A percentile compares a stretch with the other conserved stretches of the same genome.
Evolutionary conservation across 169 alveolate genomes (phyloP).

Genomic region (Besnoitia besnoiti): DNA sequence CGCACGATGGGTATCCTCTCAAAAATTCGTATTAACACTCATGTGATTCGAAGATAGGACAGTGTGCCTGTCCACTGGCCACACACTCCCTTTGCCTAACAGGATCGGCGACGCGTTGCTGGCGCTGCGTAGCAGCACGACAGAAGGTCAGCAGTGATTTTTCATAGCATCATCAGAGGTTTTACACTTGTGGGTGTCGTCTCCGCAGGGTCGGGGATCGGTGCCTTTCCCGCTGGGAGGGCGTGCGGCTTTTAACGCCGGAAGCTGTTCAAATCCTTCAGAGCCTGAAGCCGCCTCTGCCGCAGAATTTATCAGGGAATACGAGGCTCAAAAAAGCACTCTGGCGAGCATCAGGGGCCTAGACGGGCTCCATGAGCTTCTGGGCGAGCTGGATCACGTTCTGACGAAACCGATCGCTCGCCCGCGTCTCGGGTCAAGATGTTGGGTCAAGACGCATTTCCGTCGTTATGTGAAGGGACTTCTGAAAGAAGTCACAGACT

Average conservation of each 20-base stretch:
- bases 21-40: too few relatives aligned
- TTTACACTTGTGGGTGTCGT: too few relatives aligned
- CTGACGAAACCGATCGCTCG: constrained; percentile 57
- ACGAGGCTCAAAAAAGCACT: not conserved
- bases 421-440: constrained; percentile 90
- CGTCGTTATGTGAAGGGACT: constrained; percentile 80
- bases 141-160: too few relatives aligned
- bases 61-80: too few relatives aligned
- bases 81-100: too few relatives aligned
- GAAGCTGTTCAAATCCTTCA: not conserved
- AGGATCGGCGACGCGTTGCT: too few relatives aligned
- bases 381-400: not conserved
- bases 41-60: too few relatives aligned
- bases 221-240: constrained; percentile 64
- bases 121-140: too few relatives aligned
- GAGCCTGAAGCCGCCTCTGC: not conserved
- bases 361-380: not conserved
- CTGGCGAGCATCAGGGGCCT: not conserved
- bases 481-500: constrained; percentile 67
- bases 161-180: too few relatives aligned
- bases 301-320: not conserved
- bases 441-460: constrained; percentile 81
- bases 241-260: not conserved
- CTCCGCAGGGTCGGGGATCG: constrained; percentile 44
- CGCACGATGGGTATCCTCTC: too few relatives aligned